Evolutionary conservation across 768 basidiomycete species (phyloP).

Genomic region (Suillus variegatus): DNA sequence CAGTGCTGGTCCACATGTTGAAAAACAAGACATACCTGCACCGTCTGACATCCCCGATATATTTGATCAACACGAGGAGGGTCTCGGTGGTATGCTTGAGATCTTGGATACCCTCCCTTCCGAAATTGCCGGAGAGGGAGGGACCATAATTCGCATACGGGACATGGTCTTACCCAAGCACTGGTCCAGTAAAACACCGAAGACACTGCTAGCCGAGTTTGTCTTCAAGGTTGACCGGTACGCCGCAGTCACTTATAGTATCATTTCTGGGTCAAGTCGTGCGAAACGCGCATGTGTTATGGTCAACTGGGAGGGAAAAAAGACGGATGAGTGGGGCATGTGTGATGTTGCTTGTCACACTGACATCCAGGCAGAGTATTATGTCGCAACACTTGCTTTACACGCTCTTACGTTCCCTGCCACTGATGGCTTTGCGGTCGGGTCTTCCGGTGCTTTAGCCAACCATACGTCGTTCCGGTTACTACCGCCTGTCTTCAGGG

Average conservation of each 20-base stretch:
- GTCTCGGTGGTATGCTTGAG: constrained; percentile 65
- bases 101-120: constrained; percentile 67
- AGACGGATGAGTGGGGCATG: constrained; percentile 76
- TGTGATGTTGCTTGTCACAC: constrained; percentile 80
- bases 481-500: constrained; percentile 81
- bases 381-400: constrained; percentile 82
- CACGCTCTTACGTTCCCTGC: constrained; percentile 72
- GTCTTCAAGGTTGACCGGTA: constrained; percentile 71
- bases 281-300: constrained; percentile 72
- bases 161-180: constrained; percentile 85
- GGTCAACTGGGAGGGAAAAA: constrained; percentile 71
- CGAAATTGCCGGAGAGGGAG: constrained; percentile 56
- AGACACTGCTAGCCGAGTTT: constrained; percentile 64
- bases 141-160: constrained; percentile 53
- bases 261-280: constrained; percentile 69
- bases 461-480: constrained; percentile 70
- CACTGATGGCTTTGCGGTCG: constrained; percentile 63
- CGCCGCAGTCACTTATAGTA: constrained; percentile 69
- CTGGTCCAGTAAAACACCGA: constrained; percentile 82
- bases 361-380: constrained; percentile 83
- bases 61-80: constrained; percentile 54
- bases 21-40: background rate
- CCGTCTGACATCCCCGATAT: constrained; percentile 37
- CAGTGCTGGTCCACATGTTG: background rate
- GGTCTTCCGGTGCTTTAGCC: constrained; percentile 44